Conservation (phyloP, 1,139 yeast species). For the Wickerhamomyces sp. region DNA sequence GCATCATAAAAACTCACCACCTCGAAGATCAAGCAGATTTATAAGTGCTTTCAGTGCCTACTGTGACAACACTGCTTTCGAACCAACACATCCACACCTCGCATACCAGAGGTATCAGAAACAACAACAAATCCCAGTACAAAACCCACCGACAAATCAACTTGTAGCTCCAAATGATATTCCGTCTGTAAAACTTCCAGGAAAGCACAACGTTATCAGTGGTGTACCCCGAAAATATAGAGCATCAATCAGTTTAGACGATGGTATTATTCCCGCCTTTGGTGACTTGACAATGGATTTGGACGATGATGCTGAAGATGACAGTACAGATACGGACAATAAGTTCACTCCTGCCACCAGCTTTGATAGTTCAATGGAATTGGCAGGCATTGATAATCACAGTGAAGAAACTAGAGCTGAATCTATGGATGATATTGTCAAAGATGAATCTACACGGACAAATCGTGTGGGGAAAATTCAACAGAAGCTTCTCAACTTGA, state of each 20-base stretch:
- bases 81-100: slow-evolving; percentile 16
- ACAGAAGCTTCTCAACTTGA: slow-evolving; percentile 15
- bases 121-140: background rate
- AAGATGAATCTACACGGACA: background rate
- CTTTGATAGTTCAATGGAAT: background rate
- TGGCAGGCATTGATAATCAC: background rate
- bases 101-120: slow-evolving; percentile 15
- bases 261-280: slow-evolving; percentile 21
- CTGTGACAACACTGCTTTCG: slow-evolving; percentile 10
- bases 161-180: background rate
- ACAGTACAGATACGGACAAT: slow-evolving; percentile 3
- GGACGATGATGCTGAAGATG: slow-evolving; percentile 6
- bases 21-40: slow-evolving; percentile 5
- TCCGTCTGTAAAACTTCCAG: no score
- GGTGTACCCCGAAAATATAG: no score
- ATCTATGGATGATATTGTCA: background rate
- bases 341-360: background rate
- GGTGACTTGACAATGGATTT: slow-evolving; percentile 19
- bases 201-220: no score
- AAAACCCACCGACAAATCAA: background rate
- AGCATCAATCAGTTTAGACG: slow-evolving; percentile 13
- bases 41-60: slow-evolving; percentile 20
- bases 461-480: slow-evolving; percentile 20
- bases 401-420: background rate
- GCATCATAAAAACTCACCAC: background rate